Base-by-base conservation (phyloP, 345 rosid species). In the Corchorus olitorius region DNA sequence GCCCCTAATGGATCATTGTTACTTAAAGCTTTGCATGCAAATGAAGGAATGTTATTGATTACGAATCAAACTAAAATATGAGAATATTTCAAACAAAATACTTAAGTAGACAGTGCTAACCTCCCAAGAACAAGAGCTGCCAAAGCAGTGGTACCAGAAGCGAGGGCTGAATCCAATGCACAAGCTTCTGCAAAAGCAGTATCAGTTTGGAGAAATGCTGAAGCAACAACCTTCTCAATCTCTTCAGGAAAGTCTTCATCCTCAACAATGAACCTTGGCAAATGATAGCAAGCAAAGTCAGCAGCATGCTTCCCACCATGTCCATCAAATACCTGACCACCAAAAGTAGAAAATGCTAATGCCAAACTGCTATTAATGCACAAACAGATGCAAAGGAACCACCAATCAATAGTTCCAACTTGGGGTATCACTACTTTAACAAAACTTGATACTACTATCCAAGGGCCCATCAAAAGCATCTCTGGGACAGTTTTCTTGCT, bases 241-340 rank as follows among this genome's bases (percentile, higher is more conserved):
- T 91, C 91, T 60, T 60, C 72, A 7, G 98, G 98, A 72, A 92
- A 94, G 75, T 83, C 87, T 81, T 81, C 84, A 79, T 92, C 90
- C 76, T 88, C 86, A 33, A 89, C 79, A 72, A 94, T 92, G 82
- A 85, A 89, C 82, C 87, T 93, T 8, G 92, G 93, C 10, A 67
- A 67, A 67, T 46, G 72, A 48, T 22, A 20, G 72, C 39, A 46
- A 67, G 72, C 55, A 67, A 67, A 67, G 49, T 92, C 92, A 49
- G 98, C 97, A 27, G 98, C 98, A 83, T 92, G 94, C 81, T 90
- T 92, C 74, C 98, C 97, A 34, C 92, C 97, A 83, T 94, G 97
- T 41, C 98, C 97, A 82, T 94, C 98, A 81, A 93, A 91, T 8
- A 91, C 86, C 92, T 90, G 76, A 69, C 10, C 67, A 72, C 20